Evolutionary conservation across 768 basidiomycete genomes (phyloP), one percentile per base, ranked within the genome.

Genomic region (Phaeotremella skinneri): DNA sequence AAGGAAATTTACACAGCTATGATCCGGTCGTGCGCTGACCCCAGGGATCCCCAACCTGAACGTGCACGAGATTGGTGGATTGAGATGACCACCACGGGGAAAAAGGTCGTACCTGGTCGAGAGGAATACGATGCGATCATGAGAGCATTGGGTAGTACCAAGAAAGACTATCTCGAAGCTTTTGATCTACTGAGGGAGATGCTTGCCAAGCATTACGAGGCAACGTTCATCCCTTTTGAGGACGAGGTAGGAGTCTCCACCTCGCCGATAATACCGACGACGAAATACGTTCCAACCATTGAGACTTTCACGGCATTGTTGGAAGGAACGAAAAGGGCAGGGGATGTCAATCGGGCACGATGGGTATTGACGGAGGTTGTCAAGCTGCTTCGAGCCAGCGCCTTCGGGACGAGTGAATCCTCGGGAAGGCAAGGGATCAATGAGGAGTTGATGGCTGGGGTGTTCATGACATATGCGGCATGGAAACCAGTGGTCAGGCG

Each of bases 351-450:
- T 2, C 81, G 90, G 49, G 85, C 86, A 25, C 81, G 93, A 65
- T 97, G 92, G 93, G 87, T 97, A 59, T 79, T 98, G 54, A 89
- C 87, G 0, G 91, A 96, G 79, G 84, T 91, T 78, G 82, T 89
- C 25, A 80, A 79, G 42, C 58, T 74, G 52, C 55, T 61, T 7
- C 69, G 67, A 20, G 56, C 56, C 37, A 20, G 43, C 13, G 7
- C 43, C 23, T 62, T 26, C 37, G 50, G 41, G 13, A 25, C 56
- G 52, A 39, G 39, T 43, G 21, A 51, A 48, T n/a, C 23, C 49
- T 16, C 14, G 21, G 17, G 61, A 48, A n/a, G 59, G 56, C 41
- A 49, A 64, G 37, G 56, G 69, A 34, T 70, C 84, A 21, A 88
- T 61, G 86, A 88, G 55, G 83, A 86, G 62, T 79, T 87, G 42